These are phyloP conservation scores for Babesia gibsoni DNA, from an alignment of 169 alveolate species.

Conservation along the genomic window DNA sequence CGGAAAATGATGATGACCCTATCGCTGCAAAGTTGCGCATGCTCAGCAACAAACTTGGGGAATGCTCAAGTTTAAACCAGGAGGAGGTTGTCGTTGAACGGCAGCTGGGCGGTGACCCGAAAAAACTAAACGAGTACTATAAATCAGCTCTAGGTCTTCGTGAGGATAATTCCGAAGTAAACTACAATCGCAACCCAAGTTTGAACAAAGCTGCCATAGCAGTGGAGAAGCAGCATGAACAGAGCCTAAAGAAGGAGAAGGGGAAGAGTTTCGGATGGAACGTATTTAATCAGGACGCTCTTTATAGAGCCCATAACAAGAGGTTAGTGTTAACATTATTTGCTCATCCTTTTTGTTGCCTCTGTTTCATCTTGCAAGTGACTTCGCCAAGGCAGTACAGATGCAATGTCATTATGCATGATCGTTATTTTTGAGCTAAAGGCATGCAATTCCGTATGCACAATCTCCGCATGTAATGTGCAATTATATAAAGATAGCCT, in stretches of 20 bases:
- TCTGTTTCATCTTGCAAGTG: too few relatives aligned
- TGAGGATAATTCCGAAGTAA: constrained; percentile 22
- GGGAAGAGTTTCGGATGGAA: constrained; percentile 83
- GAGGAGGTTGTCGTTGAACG: constrained; percentile 35
- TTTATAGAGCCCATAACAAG: constrained; percentile 87
- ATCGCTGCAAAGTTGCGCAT: neutral
- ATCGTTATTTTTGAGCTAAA: too few relatives aligned
- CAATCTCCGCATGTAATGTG: too few relatives aligned
- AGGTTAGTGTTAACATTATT: constrained; percentile 44
- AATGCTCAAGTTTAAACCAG: constrained; percentile 42
- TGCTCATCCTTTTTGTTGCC: neutral
- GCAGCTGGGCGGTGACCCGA: constrained; percentile 24
- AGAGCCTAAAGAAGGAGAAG: constrained; percentile 38
- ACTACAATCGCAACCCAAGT: constrained; percentile 22
- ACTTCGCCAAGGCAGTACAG: too few relatives aligned
- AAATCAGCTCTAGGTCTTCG: constrained; percentile 29
- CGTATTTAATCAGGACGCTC: constrained; percentile 86
- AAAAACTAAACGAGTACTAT: constrained; percentile 15
- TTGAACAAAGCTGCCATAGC: constrained; percentile 54
- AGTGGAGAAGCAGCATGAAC: constrained; percentile 40
- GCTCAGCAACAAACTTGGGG: constrained; percentile 27
- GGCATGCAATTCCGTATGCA: too few relatives aligned
- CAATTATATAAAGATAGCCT: neutral
- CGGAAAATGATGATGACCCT: constrained; percentile 13
- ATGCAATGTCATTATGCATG: too few relatives aligned